Evolutionary conservation across 495 filamentous ascomycete genomes (phyloP), one percentile per base, ranked within the genome.

Genomic region (Lasiosphaeris hirsuta): DNA sequence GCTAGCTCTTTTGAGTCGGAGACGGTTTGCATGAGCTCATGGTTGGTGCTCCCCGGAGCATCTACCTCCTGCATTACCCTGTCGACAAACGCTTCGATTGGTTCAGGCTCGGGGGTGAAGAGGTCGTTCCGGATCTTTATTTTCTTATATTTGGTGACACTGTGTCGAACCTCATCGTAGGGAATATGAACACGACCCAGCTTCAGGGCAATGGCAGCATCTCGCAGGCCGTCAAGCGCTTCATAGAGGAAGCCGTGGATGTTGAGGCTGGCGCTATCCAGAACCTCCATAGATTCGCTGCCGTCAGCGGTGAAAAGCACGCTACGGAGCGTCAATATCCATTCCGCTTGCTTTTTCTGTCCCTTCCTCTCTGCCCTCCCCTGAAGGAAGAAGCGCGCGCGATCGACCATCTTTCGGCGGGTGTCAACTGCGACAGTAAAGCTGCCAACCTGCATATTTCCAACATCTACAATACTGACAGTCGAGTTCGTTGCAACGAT

Each of bases 1-100:
- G 90, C 81, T 62, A 99, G 92, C 54, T 96, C 92, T 63, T 90
- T 96, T 0, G 90, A 96, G 63, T 97, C 93, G 10, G 91, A 92
- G 3, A 97, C 89, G 0, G 89, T 88, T 69, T 90, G 89, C 37
- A 92, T 85, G 57, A 96, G 80, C 41, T 83, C 81, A 48, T 90
- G 84, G 64, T 94, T 85, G 34, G 74, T 74, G 63, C 84, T 91
- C 11, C 87, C 90, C 10, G 90, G 85, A 39, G 78, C 75, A 51
- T 89, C 85, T 13, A 90, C 65, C 67, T 96, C 92, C 68, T 90
- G 88, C 56, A 93, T 83, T 33, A 94, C 81, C 66, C 89, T 85
- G 5, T 81, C 79, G 61, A 96, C 81, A 18, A 85, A 83, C 5
- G 88, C 80, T 13, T 88, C 84, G 58, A 77, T 59, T 61, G 74